Evolutionary conservation across 2,329 filamentous ascomycete genomes (phyloP), one percentile per base, ranked within the genome.

Genomic region (Pseudocercospora musae): DNA sequence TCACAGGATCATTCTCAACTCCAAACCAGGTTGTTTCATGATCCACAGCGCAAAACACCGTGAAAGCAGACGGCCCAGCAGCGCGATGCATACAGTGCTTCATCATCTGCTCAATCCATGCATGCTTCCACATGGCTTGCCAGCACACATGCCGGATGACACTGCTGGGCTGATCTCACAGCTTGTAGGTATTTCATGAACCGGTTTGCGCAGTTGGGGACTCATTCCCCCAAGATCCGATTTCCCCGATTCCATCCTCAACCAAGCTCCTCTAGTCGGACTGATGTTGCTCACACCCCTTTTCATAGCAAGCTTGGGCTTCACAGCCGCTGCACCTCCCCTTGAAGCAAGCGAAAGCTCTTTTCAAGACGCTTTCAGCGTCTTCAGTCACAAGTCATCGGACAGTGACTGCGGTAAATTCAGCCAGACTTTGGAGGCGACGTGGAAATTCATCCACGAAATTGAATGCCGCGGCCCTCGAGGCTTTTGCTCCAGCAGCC

Each of bases 401-500:
- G 23, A 23, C 0, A 50, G 48, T 15, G 23, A 25, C 7, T 50
- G 48, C 15, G 23, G 48, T 25, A 4, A 8, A n/a, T 25, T 25
- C 7, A 13, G 23, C 42, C 48, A 58, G 44, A 2, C 44, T 18
- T 37, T 52, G 44, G 46, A 58, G 21, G 3, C 29, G 11, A n/a
- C 56, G 5, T 58, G 56, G 56, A 20, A 37, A 20, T 44, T 48
- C 11, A 58, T 58, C 40, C 15, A 50, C 5, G 25, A 33, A 3
- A 57, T 59, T n/a, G 56, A 62, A 58, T 23, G 10, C 11, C 1
- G 60, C 60, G 13, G 60, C 60, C 2, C 20, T 49, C 2, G 10
- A 29, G 10, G 55, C 60, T 6, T 49, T 62, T 15, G 42, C 27
- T 7, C 15, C 58, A 6, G 49, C 54, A 31, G 50, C 48, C 4